Base-by-base conservation (phyloP, 2,329 filamentous ascomycete genomes). In the Aspergillus nomiae region DNA sequence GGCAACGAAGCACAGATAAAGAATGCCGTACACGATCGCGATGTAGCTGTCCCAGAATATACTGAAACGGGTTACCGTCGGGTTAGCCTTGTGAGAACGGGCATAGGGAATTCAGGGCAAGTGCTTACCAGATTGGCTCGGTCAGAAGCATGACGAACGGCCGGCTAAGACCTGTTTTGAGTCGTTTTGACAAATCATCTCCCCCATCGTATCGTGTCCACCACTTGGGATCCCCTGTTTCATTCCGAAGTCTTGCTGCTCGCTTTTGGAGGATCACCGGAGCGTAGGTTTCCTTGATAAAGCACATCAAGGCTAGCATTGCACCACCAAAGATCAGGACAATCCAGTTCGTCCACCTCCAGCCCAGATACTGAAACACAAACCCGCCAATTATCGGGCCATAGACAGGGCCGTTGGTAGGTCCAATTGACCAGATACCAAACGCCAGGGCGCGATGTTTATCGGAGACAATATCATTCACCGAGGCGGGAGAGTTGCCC, bases 321-420 rank as follows among this genome's bases (percentile, higher is more conserved):
- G 83, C 81, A 1, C 86, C 91, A 0, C 85, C 84, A 11, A 91
- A 82, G 60, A 95, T 93, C 69, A 94, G 78, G 19, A 90, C 85
- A n/a, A 94, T 82, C 90, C 91, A 96, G 70, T 91, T 91, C 9
- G 88, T 89, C 91, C 92, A 96, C 36, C 92, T 80, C 92, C 93
- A 97, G 4, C 92, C 92, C 2, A 94, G 79, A 65, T 76, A 77
- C 62, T 79, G 67, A 8, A 80, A 90, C 0, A 90, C 85, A 68
- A 95, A 94, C 0, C 92, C 92, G 10, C 92, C 92, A 28, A 96
- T 89, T 0, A 92, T 77, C 0, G 90, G 89, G 0, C 89, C 88
- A 43, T 86, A 83, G 0, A 77, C 77, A 24, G 76, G 90, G 4
- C 90, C 92, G 70, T 96, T 96, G 74, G 95, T 86, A 0, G 92